Evolutionary conservation across 257 asterid species (phyloP), one percentile per base, ranked within the genome.

Genomic region (Salvia rosmarinus): DNA sequence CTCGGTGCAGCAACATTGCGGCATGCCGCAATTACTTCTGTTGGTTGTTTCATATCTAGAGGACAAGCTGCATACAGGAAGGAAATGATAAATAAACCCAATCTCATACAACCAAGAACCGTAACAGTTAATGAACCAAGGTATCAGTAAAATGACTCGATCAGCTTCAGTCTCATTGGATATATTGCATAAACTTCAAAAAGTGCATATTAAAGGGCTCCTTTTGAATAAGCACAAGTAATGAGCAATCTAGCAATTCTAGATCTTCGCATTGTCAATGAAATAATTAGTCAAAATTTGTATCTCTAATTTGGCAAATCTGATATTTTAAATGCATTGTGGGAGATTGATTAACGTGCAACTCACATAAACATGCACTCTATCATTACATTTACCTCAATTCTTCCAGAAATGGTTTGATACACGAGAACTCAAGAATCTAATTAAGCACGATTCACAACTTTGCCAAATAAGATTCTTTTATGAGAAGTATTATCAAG

Each of bases 1-100:
- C 85, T 88, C 0, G 96, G 92, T 70, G 90, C 95, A 65, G 90
- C 88, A 54, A 84, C 82, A 76, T 85, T 88, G 58, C 78, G 89
- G 83, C 99, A 95, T 58, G 96, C 87, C 46, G 81, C 76, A 72
- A 87, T 89, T 69, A 95, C 98, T 78, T 91, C 98, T 25, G 81
- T 72, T 47, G 98, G 99, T 49, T 81, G 88, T 68, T 82, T 83
- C 70, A 95, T 84, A 43, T 88, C 90, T 85, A 95, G 82, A 13
- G 99, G 99, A 79, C 99, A 95, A 63, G 81, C 99, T 94, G 86
- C 81, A 87, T 25, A 59, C 54, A 51, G 64, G 19, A 67, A 79
- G 69, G 34, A 7, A 68, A 68, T 28, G 44, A 55, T 39, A 70
- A 65, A 60, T 43, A 70, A 39, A 70, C 30, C 56, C 49, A 61